Evolutionary conservation across 2,329 filamentous ascomycete genomes (phyloP), one percentile per base, ranked within the genome.

Genomic region (Teratosphaeria gauchensis): DNA sequence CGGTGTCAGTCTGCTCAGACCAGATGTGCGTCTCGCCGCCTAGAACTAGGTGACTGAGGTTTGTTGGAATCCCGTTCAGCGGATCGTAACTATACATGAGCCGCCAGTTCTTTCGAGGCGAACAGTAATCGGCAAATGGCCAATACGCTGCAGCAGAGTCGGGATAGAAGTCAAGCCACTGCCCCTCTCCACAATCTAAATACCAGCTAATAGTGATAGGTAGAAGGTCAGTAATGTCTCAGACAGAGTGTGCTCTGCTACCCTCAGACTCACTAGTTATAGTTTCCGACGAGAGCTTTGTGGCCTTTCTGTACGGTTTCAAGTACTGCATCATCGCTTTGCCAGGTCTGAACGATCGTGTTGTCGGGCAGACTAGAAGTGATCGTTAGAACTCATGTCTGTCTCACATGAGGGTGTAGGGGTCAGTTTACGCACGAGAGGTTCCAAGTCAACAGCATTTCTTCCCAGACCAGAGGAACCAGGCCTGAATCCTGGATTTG

Each of bases 21-120:
- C 90, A 96, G 59, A 90, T 82, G 58, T 89, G 87, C 16, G 87
- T 84, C 75, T 95, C 91, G 30, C 90, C 91, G 52, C 91, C 91
- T 8, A 94, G 72, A 2, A 95, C 86, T 12, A 89, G 80, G 68
- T 86, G 79, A 30, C 84, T 82, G 51, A 84, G 73, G 30, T 84
- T 78, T 9, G 73, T 74, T 0, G 86, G 81, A 4, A 95, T 78
- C 53, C 82, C 83, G 2, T 76, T 78, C 3, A 85, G 76, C 0
- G 90, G 90, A 69, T 95, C 86, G 72, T 92, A 88, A 21, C 84
- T 82, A 78, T 95, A 95, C 59, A 92, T 81, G 31, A 89, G 78
- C 6, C 84, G 82, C 91, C 91, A 96, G 75, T 83, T 89, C 77
- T 95, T 90, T 69, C 80, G 79, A 1, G 91, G 91, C 0, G 78